Conservation (phyloP, 371 early-diverging fungal genomes). For the Basidiobolus heterosporus region DNA sequence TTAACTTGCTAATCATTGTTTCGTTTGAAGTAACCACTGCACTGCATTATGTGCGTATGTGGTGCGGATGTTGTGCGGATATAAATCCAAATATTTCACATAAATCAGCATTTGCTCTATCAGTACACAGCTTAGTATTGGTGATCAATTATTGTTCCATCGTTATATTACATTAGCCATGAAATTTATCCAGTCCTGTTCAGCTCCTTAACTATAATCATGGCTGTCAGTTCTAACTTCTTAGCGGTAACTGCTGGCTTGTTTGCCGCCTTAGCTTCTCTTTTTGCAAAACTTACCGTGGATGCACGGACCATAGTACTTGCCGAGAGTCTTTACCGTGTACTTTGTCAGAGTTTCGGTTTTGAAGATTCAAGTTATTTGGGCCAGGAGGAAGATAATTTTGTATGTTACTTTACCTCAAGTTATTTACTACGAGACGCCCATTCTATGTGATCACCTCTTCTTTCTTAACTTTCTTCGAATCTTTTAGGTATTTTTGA, state of each 20-base stretch:
- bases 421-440: background rate
- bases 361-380: background rate
- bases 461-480: background rate
- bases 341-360: background rate
- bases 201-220: background rate
- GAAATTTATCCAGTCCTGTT: too few relatives aligned
- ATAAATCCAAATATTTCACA: too few relatives aligned
- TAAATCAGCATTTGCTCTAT: too few relatives aligned
- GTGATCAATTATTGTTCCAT: too few relatives aligned
- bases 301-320: slow-evolving; percentile 24
- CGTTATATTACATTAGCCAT: too few relatives aligned
- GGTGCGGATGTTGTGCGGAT: too few relatives aligned
- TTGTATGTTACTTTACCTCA: background rate
- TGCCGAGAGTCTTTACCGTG: slow-evolving; percentile 1
- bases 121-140: too few relatives aligned
- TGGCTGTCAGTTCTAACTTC: slow-evolving; percentile 15
- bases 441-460: too few relatives aligned
- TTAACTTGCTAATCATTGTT: too few relatives aligned
- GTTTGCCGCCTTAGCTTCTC: slow-evolving; percentile 55
- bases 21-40: too few relatives aligned
- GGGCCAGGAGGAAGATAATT: background rate
- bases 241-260: slow-evolving; percentile 39
- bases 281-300: slow-evolving; percentile 56
- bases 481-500: slow-evolving; percentile 11
- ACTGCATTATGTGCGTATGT: too few relatives aligned